A percentile compares a stretch with the other conserved stretches of the same genome.
phyloP scores from a whole-genome alignment of 1,139 yeast genomes.

The Saccharomyces hybrid region DNA sequence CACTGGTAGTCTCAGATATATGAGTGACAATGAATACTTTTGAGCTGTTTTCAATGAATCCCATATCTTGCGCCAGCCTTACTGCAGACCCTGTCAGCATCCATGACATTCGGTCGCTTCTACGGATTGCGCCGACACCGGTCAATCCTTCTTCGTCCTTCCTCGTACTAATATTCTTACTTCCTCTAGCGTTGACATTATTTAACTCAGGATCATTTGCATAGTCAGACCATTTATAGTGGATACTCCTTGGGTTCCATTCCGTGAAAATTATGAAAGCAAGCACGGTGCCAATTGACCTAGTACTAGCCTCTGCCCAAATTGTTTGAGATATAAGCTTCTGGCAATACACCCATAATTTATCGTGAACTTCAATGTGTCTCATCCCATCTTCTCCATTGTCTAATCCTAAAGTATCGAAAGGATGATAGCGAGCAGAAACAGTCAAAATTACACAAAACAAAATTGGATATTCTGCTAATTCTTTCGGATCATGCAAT shows the following conservation, averaged over 20 bases:
- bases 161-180: conserved; percentile 5
- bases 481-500: conserved; percentile 54
- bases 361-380: conserved; percentile 62
- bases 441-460: conserved; percentile 75
- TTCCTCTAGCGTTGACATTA: conserved; percentile 12
- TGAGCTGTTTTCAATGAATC: conserved; percentile 65
- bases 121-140: conserved; percentile 77
- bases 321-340: conserved; percentile 75
- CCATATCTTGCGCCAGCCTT: conserved; percentile 81
- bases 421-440: conserved; percentile 64
- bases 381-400: conserved; percentile 28
- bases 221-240: conserved; percentile 81
- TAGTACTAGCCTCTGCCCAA: conserved; percentile 90
- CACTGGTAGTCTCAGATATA: conserved; percentile 69
- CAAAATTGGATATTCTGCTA: conserved; percentile 74
- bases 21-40: conserved; percentile 78
- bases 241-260: conserved; percentile 94
- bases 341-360: conserved; percentile 80
- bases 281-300: conserved; percentile 79
- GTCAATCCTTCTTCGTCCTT: conserved; percentile 46
- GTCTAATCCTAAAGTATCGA: conserved; percentile 36
- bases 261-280: conserved; percentile 85
- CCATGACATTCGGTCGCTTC: conserved; percentile 90
- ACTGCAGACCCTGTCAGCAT: conserved; percentile 86
- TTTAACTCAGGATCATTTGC: conserved; percentile 42